These are phyloP conservation scores for Xylariaceae sp. DNA, from an alignment of 2,329 filamentous ascomycete species.

Conservation along the genomic window DNA sequence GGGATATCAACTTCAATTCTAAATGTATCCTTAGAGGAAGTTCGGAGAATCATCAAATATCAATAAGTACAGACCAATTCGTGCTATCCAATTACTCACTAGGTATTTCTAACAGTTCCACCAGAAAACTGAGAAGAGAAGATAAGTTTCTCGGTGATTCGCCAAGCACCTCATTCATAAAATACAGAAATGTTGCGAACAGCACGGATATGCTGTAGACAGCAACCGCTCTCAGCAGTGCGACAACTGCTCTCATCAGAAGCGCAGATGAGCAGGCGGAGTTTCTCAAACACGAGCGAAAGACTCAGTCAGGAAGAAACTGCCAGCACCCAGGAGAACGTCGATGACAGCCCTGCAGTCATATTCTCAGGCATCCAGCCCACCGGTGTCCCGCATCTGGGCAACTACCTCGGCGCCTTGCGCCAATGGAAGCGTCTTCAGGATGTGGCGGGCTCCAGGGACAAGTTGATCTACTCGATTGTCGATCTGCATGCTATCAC, in stretches of 20 bases:
- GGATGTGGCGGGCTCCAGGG: slow-evolving; percentile 49
- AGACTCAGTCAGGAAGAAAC: not conserved
- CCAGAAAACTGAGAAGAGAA: not conserved
- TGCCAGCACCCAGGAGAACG: not conserved
- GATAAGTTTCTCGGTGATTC: not conserved
- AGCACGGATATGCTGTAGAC: slow-evolving; percentile 14
- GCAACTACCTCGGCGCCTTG: slow-evolving; percentile 90
- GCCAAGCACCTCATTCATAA: not conserved
- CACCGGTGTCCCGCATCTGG: slow-evolving; percentile 87
- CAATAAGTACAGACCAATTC: not conserved
- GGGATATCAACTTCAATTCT: not conserved
- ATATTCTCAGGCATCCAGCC: slow-evolving; percentile 98
- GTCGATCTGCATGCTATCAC: slow-evolving; percentile 96
- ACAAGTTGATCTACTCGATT: slow-evolving; percentile 74
- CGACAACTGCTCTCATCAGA: not conserved
- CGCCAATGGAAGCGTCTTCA: slow-evolving; percentile 82
- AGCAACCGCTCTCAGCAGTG: slow-evolving; percentile 12
- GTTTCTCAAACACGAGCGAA: not conserved
- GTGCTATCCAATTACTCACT: not conserved
- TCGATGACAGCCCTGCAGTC: slow-evolving; percentile 32
- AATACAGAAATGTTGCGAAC: slow-evolving; percentile 14
- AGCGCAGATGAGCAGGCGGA: not conserved
- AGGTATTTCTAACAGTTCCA: not conserved
- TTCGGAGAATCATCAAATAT: no score
- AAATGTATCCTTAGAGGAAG: no score